These are phyloP conservation scores for Caloboletus inedulis DNA, from an alignment of 1,284 basidiomycete species.

Conservation along the genomic window DNA sequence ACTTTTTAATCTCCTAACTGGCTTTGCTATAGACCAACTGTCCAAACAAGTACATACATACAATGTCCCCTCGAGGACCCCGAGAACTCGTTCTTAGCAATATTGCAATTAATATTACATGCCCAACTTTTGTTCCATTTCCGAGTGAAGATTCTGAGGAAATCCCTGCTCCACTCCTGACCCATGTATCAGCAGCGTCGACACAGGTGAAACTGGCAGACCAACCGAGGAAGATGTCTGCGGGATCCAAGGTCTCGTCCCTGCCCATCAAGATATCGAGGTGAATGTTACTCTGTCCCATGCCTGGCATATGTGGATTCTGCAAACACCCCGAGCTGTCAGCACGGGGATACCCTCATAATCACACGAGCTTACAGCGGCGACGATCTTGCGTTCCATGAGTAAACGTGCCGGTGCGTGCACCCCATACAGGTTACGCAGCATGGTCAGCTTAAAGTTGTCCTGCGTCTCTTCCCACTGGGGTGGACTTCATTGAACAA, in stretches of 20 bases:
- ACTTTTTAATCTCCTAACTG: background rate
- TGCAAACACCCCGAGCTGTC: conserved; percentile 27
- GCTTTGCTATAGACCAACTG: conserved; percentile 3
- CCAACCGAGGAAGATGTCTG: conserved; percentile 73
- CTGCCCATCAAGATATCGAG: conserved; percentile 90
- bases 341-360: background rate
- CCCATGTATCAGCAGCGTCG: conserved; percentile 5
- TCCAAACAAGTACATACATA: conserved; percentile 26
- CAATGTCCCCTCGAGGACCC: conserved; percentile 16
- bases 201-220: conserved; percentile 9
- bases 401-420: conserved; percentile 84
- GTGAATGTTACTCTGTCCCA: conserved; percentile 73
- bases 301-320: conserved; percentile 62
- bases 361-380: conserved; percentile 46
- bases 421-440: conserved; percentile 83
- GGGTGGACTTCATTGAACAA: conserved; percentile 1
- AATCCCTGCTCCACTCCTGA: conserved; percentile 53
- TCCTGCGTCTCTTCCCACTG: conserved; percentile 95
- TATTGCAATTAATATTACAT: conserved; percentile 38
- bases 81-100: conserved; percentile 1
- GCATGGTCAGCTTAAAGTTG: conserved; percentile 80
- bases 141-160: conserved; percentile 60
- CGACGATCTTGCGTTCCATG: conserved; percentile 92
- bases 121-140: conserved; percentile 69
- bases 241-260: conserved; percentile 75